Base-by-base conservation (phyloP, 495 filamentous ascomycete species). In the Xylaria nigripes region DNA sequence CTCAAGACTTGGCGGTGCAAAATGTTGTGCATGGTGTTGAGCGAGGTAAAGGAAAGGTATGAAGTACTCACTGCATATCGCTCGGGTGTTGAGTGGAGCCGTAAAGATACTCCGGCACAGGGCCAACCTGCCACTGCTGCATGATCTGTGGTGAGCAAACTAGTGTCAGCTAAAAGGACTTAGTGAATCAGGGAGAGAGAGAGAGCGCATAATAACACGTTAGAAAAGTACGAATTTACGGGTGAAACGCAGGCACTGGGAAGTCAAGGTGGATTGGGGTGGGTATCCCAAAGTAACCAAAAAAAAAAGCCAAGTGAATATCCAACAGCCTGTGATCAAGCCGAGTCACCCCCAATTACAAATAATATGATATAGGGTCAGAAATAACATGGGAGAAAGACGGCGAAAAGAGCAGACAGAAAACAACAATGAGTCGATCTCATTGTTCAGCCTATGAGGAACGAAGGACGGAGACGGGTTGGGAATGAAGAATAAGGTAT, bases 1-100 rank as follows among this genome's bases (percentile, higher is more conserved):
- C n/a, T 16, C 19, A 19, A 25, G 32, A 42, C 45, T 48, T 54
- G 51, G 51, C 36, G 18, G 43, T 49, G 25, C 61, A 67, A 70
- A 61, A 66, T 66, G 58, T 59, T 61, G 64, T 71, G 66, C 61
- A 66, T 68, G 47, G 23, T 44, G 36, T 55, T 27, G 45, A 44
- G 46, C 46, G 46, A 58, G 56, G 42, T 57, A 49, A 45, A 25
- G 29, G n/a, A 53, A 56, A 45, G 36, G 49, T 41, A 67, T 49
- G 58, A 71, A 64, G 72, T 76, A 77, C 75, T 75, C 61, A 77
- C 75, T 77, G 75, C 58, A 76, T 65, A 55, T 75, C 73, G 61
- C 70, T 72, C 47, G 72, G 58, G 60, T 74, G 71, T 66, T 66
- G 70, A 60, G 70, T 72, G 73, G 72, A 71, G 66, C 71, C 55